Evolutionary conservation across 78 protist species (phyloP), one percentile per base, ranked within the genome.

Genomic region (Diacronema lutheri): DNA sequence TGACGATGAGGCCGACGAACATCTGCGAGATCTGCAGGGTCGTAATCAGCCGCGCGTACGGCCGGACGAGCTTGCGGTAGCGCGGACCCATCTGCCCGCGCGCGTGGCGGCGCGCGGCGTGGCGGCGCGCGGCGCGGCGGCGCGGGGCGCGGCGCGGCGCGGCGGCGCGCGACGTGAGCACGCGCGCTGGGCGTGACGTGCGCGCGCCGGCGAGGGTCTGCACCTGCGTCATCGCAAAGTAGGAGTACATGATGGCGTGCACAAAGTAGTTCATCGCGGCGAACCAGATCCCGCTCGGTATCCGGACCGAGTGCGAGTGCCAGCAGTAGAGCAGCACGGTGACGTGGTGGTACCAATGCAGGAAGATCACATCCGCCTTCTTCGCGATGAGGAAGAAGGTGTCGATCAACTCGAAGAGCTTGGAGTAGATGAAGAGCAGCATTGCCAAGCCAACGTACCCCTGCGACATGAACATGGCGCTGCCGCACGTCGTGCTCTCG

Each of bases 331-430:
- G 79, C 35, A 89, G 13, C 33, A 86, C 90, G 65, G 92, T 62
- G 41, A 80, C 72, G 91, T 93, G 95, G 89, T 93, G 95, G 81
- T 85, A 91, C 92, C 92, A 93, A 85, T 93, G 95, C 11, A 93
- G 76, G 57, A 91, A 85, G 71, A 89, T 87, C n/a, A 93, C 41
- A 11, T 26, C 35, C 44, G 58, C 68, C 55, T 72, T 84, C 26
- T 33, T 86, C 41, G 84, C 82, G 7, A 88, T 55, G 21, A 86
- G 62, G 35, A 82, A 82, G 31, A 84, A 0, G 0, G 92, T 91
- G 57, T 91, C 94, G 62, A 86, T 29, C 1, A 86, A 64, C 60
- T 89, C 94, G 77, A 73, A 41, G 5, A 83, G 26, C 84, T 90
- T 88, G 4, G 86, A 73, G 57, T 26, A 73, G 35, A 37, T 26